phyloP scores from a whole-genome alignment of 176 grass and related monocot genomes.

The Thinopyrum elongatum region DNA sequence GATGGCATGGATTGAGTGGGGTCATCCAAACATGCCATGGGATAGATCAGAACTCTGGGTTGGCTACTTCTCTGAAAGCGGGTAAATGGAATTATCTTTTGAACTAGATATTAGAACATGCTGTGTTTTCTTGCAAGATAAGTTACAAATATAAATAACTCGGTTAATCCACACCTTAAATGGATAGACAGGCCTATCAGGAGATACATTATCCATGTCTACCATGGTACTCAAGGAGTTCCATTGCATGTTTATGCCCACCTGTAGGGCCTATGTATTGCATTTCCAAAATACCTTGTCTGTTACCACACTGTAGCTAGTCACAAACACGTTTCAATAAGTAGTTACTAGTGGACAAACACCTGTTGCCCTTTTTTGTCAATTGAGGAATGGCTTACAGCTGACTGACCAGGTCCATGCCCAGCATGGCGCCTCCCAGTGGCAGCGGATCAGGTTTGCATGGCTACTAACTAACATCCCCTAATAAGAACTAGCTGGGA shows the following conservation, averaged over 20 bases:
- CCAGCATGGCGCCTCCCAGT: background rate
- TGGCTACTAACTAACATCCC: background rate
- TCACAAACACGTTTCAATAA: background rate
- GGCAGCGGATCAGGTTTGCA: background rate
- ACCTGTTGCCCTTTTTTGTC: background rate
- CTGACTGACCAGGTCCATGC: background rate
- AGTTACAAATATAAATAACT: background rate
- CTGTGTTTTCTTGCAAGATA: background rate
- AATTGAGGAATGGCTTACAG: background rate
- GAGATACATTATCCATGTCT: background rate
- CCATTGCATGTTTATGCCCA: background rate
- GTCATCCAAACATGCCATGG: constrained; percentile 92
- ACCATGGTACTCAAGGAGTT: background rate
- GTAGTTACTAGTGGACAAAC: background rate
- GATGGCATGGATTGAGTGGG: constrained; percentile 94
- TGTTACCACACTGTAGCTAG: background rate
- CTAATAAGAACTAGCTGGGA: background rate
- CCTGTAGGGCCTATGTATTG: background rate
- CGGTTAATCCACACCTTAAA: background rate
- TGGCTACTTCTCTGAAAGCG: constrained; percentile 73
- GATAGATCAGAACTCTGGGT: constrained; percentile 96
- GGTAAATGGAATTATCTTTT: constrained; percentile 48
- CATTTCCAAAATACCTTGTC: background rate
- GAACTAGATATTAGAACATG: background rate
- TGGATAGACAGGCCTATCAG: background rate